These are phyloP conservation scores for Emergomyces africanus DNA, from an alignment of 2,329 filamentous ascomycete genomes.

Conservation along the genomic window DNA sequence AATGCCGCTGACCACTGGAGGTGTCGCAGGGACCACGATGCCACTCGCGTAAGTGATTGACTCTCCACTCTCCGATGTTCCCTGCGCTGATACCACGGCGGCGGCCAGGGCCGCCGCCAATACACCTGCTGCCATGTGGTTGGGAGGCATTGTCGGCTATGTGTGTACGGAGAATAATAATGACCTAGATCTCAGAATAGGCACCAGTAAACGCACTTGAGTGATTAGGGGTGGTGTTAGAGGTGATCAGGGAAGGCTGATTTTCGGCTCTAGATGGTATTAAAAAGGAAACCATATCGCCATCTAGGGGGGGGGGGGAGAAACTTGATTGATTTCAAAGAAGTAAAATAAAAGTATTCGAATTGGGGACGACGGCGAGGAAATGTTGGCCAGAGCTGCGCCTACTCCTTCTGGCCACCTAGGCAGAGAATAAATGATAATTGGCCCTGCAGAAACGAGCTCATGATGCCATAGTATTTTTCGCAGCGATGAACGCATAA, in stretches of 20 bases:
- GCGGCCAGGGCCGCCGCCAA: neutral
- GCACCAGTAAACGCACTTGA: neutral
- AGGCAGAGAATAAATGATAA: too few species aligned
- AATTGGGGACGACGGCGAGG: neutral
- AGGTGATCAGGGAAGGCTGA: neutral
- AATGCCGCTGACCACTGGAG: constrained; percentile 5
- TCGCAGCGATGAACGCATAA: neutral
- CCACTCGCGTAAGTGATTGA: constrained; percentile 8
- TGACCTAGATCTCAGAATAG: neutral
- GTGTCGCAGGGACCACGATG: constrained; percentile 6
- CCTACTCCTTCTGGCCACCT: too few species aligned
- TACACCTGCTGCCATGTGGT: neutral
- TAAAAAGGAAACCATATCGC: neutral
- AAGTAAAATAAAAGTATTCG: too few species aligned
- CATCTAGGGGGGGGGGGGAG: too few species aligned
- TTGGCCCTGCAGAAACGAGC: neutral
- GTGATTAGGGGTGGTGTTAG: neutral
- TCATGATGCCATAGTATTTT: neutral
- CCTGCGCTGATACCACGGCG: neutral
- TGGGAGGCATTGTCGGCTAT: neutral
- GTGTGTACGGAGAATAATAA: neutral
- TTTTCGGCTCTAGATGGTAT: neutral
- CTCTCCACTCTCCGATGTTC: neutral
- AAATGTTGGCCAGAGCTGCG: neutral
- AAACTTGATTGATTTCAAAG: neutral